Evolutionary conservation across 176 grass and related monocot genomes (phyloP).

Genomic region (Musa itinerans): DNA sequence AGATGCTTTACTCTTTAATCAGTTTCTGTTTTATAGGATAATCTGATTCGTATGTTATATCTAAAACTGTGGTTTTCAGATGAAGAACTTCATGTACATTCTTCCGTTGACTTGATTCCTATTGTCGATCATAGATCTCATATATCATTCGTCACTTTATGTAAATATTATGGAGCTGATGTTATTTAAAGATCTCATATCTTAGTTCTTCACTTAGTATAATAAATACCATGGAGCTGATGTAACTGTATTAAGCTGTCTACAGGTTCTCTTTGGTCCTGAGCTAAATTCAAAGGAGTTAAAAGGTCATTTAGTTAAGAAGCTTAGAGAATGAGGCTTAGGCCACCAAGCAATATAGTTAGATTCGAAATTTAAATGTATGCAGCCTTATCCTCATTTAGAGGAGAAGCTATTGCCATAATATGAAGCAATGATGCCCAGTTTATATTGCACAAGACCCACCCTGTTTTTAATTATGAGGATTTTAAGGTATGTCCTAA

Average conservation of each 20-base stretch:
- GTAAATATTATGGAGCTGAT: not conserved
- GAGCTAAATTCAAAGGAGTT: not conserved
- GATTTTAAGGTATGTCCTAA: not conserved
- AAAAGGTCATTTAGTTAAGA: not conserved
- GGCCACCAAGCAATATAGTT: not conserved
- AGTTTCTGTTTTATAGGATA: not conserved
- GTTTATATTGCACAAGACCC: not conserved
- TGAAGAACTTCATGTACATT: not conserved
- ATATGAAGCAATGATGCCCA: not conserved
- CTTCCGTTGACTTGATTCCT: not conserved
- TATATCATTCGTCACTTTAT: not conserved
- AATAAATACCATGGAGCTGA: not conserved
- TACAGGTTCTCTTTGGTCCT: not conserved
- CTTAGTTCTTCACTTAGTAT: too few species aligned
- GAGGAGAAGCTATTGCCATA: not conserved
- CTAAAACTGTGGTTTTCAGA: not conserved
- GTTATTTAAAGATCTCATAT: too few species aligned
- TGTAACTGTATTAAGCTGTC: not conserved
- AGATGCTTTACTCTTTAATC: not conserved
- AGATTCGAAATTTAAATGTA: not conserved
- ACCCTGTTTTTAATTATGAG: not conserved
- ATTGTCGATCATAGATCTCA: not conserved
- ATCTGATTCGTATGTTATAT: not conserved
- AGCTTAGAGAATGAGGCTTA: not conserved
- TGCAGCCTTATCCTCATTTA: not conserved